Conservation (phyloP, 176 grass and related monocot species). For the Zoysia japonica region DNA sequence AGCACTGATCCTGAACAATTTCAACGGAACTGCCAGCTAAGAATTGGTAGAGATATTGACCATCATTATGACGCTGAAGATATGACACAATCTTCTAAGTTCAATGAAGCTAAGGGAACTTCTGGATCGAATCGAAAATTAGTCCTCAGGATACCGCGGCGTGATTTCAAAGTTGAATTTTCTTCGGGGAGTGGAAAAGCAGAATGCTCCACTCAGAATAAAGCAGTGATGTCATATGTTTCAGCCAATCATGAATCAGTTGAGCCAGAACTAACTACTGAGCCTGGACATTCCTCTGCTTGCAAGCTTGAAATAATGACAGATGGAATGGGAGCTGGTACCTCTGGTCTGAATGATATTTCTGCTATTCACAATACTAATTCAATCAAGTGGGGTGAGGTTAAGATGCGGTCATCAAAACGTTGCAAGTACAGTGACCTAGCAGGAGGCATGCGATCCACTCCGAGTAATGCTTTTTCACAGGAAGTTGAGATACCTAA, state of each 20-base stretch:
- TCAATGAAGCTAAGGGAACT: constrained; percentile 39
- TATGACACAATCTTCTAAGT: constrained; percentile 55
- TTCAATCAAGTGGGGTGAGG: constrained; percentile 92
- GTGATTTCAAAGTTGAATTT: constrained; percentile 49
- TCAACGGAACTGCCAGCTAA: constrained; percentile 41
- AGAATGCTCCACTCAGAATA: constrained; percentile 46
- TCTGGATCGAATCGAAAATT: constrained; percentile 59
- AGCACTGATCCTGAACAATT: constrained; percentile 60
- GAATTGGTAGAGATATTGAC: constrained; percentile 54
- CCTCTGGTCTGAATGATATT: constrained; percentile 29
- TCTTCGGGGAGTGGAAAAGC: constrained; percentile 54
- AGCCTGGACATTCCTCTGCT: constrained; percentile 36
- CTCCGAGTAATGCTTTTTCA: constrained; percentile 38
- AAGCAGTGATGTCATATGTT: constrained; percentile 22
- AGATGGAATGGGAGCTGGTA: constrained; percentile 40
- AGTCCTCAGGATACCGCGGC: constrained; percentile 71
- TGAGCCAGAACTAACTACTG: constrained; percentile 33
- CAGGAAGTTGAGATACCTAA: constrained; percentile 39
- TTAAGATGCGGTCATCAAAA: constrained; percentile 84
- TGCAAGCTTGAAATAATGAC: constrained; percentile 46
- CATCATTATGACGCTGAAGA: constrained; percentile 54
- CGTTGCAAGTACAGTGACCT: constrained; percentile 49
- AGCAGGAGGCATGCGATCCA: constrained; percentile 36
- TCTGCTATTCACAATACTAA: constrained; percentile 43
- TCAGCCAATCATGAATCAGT: constrained; percentile 38